These are phyloP conservation scores for Hansenula anomala DNA, from an alignment of 1,139 yeast species.

Conservation along the genomic window DNA sequence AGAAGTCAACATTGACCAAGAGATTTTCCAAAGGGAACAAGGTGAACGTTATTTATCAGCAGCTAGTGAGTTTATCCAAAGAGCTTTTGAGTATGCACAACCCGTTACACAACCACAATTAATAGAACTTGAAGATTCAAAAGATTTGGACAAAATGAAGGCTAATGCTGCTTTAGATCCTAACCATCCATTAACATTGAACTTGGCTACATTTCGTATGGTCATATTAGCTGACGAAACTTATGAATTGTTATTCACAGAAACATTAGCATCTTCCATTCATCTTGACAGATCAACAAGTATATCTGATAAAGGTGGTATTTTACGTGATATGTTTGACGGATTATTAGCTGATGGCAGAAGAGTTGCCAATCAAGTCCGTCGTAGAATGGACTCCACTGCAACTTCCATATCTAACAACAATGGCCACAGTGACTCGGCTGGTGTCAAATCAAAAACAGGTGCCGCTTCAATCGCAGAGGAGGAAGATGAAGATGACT, in stretches of 20 bases:
- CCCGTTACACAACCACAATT: slow-evolving; percentile 50
- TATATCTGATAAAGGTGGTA: slow-evolving; percentile 48
- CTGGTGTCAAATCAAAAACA: slow-evolving; percentile 7
- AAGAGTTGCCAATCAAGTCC: slow-evolving; percentile 83
- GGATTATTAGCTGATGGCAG: slow-evolving; percentile 89
- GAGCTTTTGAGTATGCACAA: slow-evolving; percentile 88
- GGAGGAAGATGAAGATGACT: slow-evolving; percentile 42
- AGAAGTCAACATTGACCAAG: slow-evolving; percentile 57
- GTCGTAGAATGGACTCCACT: slow-evolving; percentile 70
- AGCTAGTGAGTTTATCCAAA: slow-evolving; percentile 79
- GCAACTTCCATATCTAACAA: slow-evolving; percentile 23
- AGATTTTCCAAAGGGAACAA: slow-evolving; percentile 63
- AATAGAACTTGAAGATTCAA: slow-evolving; percentile 29
- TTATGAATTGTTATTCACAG: slow-evolving; percentile 74
- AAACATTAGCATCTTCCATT: slow-evolving; percentile 59
- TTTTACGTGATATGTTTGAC: slow-evolving; percentile 83
- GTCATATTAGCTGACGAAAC: slow-evolving; percentile 92
- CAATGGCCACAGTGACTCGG: background rate
- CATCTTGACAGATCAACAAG: slow-evolving; percentile 58
- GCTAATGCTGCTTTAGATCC: slow-evolving; percentile 84
- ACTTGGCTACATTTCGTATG: slow-evolving; percentile 91
- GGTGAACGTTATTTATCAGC: slow-evolving; percentile 79
- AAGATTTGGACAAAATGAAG: slow-evolving; percentile 28
- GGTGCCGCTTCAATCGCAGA: slow-evolving; percentile 15
- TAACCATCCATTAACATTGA: slow-evolving; percentile 65